These are phyloP conservation scores for Diaporthe aspalathi DNA, from an alignment of 2,329 filamentous ascomycete genomes.

Conservation along the genomic window DNA sequence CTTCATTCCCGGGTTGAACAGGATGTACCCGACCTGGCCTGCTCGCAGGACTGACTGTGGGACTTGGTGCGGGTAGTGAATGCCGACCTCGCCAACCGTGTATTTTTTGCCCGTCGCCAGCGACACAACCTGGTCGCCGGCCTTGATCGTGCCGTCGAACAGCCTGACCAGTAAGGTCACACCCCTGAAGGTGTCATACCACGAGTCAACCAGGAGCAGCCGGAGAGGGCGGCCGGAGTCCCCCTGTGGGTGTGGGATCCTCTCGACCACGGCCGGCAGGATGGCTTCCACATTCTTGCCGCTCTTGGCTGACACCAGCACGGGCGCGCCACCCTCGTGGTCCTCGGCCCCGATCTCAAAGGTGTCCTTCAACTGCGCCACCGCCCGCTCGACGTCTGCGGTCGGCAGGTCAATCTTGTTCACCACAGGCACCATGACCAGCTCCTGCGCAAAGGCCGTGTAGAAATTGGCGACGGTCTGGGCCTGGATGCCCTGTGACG, in stretches of 20 bases:
- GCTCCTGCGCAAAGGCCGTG: slow-evolving; percentile 90
- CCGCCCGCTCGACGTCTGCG: slow-evolving; percentile 85
- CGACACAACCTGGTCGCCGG: slow-evolving; percentile 88
- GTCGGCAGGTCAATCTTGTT: slow-evolving; percentile 97
- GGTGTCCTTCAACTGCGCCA: slow-evolving; percentile 85
- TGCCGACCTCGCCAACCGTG: slow-evolving; percentile 94
- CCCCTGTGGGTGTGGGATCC: slow-evolving; percentile 84
- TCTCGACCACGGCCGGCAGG: slow-evolving; percentile 85
- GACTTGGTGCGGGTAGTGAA: slow-evolving; percentile 91
- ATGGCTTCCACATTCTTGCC: slow-evolving; percentile 87
- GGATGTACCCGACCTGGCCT: slow-evolving; percentile 95
- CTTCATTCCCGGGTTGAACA: slow-evolving; percentile 99
- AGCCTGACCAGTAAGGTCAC: slow-evolving; percentile 91
- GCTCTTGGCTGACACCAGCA: slow-evolving; percentile 88
- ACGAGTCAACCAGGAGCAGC: slow-evolving; percentile 93
- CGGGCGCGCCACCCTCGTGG: slow-evolving; percentile 58
- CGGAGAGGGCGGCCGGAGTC: slow-evolving; percentile 79
- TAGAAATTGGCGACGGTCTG: slow-evolving; percentile 99
- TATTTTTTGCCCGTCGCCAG: slow-evolving; percentile 91
- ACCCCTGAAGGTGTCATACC: slow-evolving; percentile 97
- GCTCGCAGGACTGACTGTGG: slow-evolving; percentile 84
- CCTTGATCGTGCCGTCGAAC: slow-evolving; percentile 86
- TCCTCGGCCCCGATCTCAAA: slow-evolving; percentile 87
- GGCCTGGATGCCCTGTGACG: slow-evolving; percentile 94
- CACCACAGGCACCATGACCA: slow-evolving; percentile 88